Evolutionary conservation across 2,329 filamentous ascomycete genomes (phyloP), one percentile per base, ranked within the genome.

Genomic region (Arthrobotrys sinensis): DNA sequence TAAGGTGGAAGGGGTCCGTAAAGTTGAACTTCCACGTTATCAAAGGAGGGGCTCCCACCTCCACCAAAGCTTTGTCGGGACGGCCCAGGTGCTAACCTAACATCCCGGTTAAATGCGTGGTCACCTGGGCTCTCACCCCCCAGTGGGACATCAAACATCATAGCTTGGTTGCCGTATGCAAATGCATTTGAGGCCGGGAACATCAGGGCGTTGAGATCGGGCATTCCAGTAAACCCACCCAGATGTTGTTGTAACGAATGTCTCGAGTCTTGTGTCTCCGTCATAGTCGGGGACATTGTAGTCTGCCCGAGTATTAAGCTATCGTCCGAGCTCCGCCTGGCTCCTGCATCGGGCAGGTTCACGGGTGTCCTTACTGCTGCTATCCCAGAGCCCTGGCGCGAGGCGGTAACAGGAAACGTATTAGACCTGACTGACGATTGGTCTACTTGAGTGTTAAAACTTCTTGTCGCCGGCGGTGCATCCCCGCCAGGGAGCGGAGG

Each of bases 151-250:
- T 68, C 76, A 38, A 68, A 87, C 85, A 91, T 90, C 86, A 91
- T 89, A 0, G 91, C 90, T 80, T 93, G 91, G 81, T 91, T 93
- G 0, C 75, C 75, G 0, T 95, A 96, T 0, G 91, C 91, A 80
- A 95, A 91, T 0, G 92, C 92, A 81, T 95, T 92, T 38, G 89
- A 88, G 0, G 91, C 91, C 0, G 92, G 91, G 82, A 95, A 95
- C 91, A 95, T 94, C 85, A 94, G 89, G 2, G 90, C 89, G 75
- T 91, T 91, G 5, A 94, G 87, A 82, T 93, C 92, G 80, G 91
- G 89, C 14, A 94, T 85, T 7, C 79, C 80, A 21, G 79, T 80
- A 38, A 70, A 73, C 10, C 79, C 3, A 86, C 85, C 81, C 86
- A 88, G 55, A 84, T 83, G 36, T 81, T 83, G 66, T 82, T 82